These are phyloP conservation scores for Arthrobotrys pseudoclavata DNA, from an alignment of 2,329 filamentous ascomycete genomes.

Conservation along the genomic window DNA sequence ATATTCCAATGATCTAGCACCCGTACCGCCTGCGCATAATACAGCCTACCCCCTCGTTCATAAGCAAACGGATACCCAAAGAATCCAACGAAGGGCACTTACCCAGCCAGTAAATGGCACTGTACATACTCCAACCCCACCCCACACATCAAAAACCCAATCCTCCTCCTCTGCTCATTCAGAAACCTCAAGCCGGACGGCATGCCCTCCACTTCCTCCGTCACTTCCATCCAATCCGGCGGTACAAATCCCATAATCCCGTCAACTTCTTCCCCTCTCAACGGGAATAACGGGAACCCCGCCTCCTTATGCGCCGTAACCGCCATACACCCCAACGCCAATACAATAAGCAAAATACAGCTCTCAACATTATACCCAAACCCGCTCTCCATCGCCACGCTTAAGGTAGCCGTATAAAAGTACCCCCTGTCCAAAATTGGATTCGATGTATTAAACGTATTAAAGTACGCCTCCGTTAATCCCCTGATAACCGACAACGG, in stretches of 20 bases:
- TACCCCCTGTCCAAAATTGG: slow-evolving; percentile 71
- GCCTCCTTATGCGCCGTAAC: slow-evolving; percentile 70
- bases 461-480: slow-evolving; percentile 71
- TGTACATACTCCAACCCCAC: slow-evolving; percentile 71
- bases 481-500: slow-evolving; percentile 70
- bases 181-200: slow-evolving; percentile 70
- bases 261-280: slow-evolving; percentile 62
- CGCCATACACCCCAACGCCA: slow-evolving; percentile 71
- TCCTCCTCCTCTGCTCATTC: slow-evolving; percentile 71
- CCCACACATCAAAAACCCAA: slow-evolving; percentile 70
- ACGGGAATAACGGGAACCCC: slow-evolving; percentile 65
- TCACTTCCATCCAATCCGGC: slow-evolving; percentile 65
- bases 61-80: slow-evolving; percentile 33
- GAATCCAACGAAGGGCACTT: not conserved
- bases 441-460: slow-evolving; percentile 71
- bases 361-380: slow-evolving; percentile 71
- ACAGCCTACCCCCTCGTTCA: slow-evolving; percentile 65
- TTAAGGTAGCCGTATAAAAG: slow-evolving; percentile 70
- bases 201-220: slow-evolving; percentile 37
- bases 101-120: slow-evolving; percentile 70
- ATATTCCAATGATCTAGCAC: slow-evolving; percentile 72
- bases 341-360: slow-evolving; percentile 70
- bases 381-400: slow-evolving; percentile 69
- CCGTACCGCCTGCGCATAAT: slow-evolving; percentile 70
- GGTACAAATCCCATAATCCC: slow-evolving; percentile 59